Evolutionary conservation across 2,329 filamentous ascomycete species (phyloP).

Genomic region (Acarospora socialis): DNA sequence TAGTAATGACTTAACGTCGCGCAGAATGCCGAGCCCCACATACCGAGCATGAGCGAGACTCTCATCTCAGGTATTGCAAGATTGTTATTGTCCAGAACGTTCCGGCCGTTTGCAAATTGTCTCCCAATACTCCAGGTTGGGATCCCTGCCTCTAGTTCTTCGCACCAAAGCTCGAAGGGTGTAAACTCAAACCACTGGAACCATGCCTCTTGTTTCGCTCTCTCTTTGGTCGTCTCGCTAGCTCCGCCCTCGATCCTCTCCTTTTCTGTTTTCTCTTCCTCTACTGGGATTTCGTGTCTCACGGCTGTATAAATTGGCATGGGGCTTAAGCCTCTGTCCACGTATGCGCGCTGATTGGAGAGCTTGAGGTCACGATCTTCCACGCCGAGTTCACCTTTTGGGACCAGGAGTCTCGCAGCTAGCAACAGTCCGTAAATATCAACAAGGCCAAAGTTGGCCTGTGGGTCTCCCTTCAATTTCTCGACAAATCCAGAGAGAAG

Average conservation of each 20-base stretch:
- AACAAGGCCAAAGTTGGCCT: slow-evolving; percentile 75
- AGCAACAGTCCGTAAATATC: slow-evolving; percentile 84
- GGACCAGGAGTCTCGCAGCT: slow-evolving; percentile 71
- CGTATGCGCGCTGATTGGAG: slow-evolving; percentile 66
- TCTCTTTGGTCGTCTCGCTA: slow-evolving; percentile 35
- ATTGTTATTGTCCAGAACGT: slow-evolving; percentile 50
- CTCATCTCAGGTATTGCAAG: slow-evolving; percentile 78
- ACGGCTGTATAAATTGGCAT: slow-evolving; percentile 93
- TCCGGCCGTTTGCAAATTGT: slow-evolving; percentile 58
- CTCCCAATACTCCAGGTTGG: slow-evolving; percentile 88
- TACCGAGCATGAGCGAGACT: slow-evolving; percentile 70
- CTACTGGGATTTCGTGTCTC: slow-evolving; percentile 77
- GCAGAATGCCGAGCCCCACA: slow-evolving; percentile 96
- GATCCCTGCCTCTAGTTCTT: slow-evolving; percentile 81
- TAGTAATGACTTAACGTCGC: slow-evolving; percentile 95
- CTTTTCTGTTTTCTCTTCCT: slow-evolving; percentile 28
- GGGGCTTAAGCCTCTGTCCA: slow-evolving; percentile 66
- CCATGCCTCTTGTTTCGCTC: slow-evolving; percentile 56
- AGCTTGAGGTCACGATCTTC: slow-evolving; percentile 73
- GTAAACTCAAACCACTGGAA: slow-evolving; percentile 98
- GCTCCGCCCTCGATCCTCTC: slow-evolving; percentile 22
- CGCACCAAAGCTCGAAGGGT: slow-evolving; percentile 89
- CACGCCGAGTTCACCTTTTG: slow-evolving; percentile 66
- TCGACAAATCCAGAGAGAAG: slow-evolving; percentile 80
- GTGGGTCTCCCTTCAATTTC: slow-evolving; percentile 69